Conservation (phyloP, 2,329 filamentous ascomycete genomes). For the Monosporascus sp. region DNA sequence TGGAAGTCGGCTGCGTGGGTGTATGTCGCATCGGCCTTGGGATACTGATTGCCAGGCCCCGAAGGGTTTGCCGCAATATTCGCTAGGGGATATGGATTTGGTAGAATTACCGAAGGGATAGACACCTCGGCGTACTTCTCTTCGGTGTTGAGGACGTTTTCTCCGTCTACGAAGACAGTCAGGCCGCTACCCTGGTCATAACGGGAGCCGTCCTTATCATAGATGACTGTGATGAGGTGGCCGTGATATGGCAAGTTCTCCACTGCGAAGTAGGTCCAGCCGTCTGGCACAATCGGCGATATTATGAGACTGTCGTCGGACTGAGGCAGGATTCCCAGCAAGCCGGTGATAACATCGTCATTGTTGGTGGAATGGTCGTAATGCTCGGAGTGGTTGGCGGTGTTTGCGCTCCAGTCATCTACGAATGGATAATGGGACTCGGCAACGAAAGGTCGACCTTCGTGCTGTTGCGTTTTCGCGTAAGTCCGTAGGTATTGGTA, state of each 20-base stretch:
- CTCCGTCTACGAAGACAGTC: conserved; percentile 31
- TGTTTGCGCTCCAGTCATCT: conserved; percentile 30
- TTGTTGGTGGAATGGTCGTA: conserved; percentile 40
- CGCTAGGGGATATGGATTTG: conserved; percentile 16
- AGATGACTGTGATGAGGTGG: conserved; percentile 33
- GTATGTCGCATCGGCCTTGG: conserved; percentile 29
- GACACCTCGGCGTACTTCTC: conserved; percentile 8
- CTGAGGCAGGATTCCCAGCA: conserved; percentile 34
- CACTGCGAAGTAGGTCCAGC: conserved; percentile 34
- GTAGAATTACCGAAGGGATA: conserved; percentile 12
- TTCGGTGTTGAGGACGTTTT: conserved; percentile 20
- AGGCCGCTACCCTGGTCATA: conserved; percentile 31
- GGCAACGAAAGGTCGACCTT: conserved; percentile 36
- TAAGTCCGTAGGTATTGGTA: conserved; percentile 31
- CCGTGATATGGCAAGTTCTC: conserved; percentile 39
- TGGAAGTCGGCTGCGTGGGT: conserved; percentile 26
- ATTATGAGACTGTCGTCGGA: conserved; percentile 31
- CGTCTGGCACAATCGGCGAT: conserved; percentile 31
- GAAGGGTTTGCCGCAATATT: conserved; percentile 37
- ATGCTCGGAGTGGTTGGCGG: conserved; percentile 34
- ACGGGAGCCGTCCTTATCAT: conserved; percentile 31
- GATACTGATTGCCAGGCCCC: conserved; percentile 26
- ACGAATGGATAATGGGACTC: conserved; percentile 36
- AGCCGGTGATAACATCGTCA: conserved; percentile 37
- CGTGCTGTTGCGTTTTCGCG: conserved; percentile 33